Conservation (phyloP, 345 rosid species). For the Tarenaya hassleriana region DNA sequence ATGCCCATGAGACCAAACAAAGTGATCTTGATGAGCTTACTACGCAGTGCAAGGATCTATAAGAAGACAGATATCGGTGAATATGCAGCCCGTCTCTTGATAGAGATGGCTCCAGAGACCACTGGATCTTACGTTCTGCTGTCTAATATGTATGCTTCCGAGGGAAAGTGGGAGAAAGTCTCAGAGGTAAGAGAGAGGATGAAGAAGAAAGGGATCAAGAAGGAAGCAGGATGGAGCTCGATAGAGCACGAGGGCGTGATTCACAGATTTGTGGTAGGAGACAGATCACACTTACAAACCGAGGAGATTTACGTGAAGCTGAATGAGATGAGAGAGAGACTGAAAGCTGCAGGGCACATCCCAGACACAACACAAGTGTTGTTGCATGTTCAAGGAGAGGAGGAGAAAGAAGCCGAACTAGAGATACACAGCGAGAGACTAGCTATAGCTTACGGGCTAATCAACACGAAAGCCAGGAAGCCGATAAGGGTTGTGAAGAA, state of each 20-base stretch:
- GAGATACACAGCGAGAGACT: constrained; percentile 52
- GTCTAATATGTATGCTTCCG: constrained; percentile 61
- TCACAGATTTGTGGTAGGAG: constrained; percentile 43
- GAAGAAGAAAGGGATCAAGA: constrained; percentile 41
- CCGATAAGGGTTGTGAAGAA: constrained; percentile 46
- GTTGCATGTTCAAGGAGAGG: constrained; percentile 34
- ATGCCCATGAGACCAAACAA: constrained; percentile 57
- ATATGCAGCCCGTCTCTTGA: constrained; percentile 45
- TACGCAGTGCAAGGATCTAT: constrained; percentile 47
- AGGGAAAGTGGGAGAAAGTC: constrained; percentile 48
- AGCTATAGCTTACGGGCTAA: constrained; percentile 51
- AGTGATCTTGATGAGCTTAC: constrained; percentile 57
- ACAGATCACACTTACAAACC: constrained; percentile 37
- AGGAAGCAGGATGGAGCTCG: constrained; percentile 46
- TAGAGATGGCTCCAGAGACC: constrained; percentile 47
- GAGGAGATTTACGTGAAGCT: constrained; percentile 34
- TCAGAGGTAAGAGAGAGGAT: constrained; percentile 43
- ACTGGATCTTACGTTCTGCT: constrained; percentile 46
- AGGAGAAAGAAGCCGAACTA: constrained; percentile 26
- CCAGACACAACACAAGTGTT: constrained; percentile 46
- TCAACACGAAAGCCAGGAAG: constrained; percentile 24
- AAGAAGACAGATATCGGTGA: constrained; percentile 41
- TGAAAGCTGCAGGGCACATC: constrained; percentile 38
- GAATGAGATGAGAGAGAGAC: constrained; percentile 39
- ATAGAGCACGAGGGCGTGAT: constrained; percentile 35